phyloP scores from a whole-genome alignment of 495 filamentous ascomycete species.

The Xylona heveae region DNA sequence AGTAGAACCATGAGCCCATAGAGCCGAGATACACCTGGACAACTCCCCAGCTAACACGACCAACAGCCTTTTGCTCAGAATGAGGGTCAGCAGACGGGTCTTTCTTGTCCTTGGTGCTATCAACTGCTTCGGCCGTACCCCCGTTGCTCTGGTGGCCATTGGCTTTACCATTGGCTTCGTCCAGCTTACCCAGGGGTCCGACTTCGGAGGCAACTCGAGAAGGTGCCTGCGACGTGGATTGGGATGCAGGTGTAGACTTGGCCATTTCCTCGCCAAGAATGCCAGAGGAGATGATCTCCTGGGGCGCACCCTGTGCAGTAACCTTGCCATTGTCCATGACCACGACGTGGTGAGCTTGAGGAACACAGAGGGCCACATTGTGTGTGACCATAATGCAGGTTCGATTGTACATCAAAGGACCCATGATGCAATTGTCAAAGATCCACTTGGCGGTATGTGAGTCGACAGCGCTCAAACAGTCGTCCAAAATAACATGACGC shows the following conservation, averaged over 20 bases:
- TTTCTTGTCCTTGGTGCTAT: constrained; percentile 16
- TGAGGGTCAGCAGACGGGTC: too few relatives aligned
- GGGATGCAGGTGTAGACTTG: constrained; percentile 49
- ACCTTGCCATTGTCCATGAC: constrained; percentile 75
- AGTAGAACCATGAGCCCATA: constrained; percentile 94
- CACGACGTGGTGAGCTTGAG: constrained; percentile 57
- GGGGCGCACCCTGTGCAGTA: constrained; percentile 48
- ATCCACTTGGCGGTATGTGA: constrained; percentile 98
- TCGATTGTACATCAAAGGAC: constrained; percentile 67
- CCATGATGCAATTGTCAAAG: constrained; percentile 77
- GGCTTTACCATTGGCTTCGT: constrained; percentile 10
- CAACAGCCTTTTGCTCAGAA: too few relatives aligned
- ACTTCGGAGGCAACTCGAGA: constrained; percentile 55
- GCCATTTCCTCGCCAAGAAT: constrained; percentile 65
- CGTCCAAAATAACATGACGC: constrained; percentile 75
- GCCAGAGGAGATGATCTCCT: constrained; percentile 62
- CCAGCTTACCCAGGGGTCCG: constrained; percentile 16
- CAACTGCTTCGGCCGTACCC: constrained; percentile 22
- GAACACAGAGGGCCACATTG: constrained; percentile 69
- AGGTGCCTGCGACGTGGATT: constrained; percentile 38
- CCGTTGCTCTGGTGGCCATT: constrained; percentile 25
- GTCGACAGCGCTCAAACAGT: constrained; percentile 96
- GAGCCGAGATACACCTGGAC: constrained; percentile 63
- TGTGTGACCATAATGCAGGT: constrained; percentile 97
- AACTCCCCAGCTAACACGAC: constrained; percentile 70